Evolutionary conservation across 1,139 yeast genomes (phyloP).

Genomic region (Saccharomycopsis crataegensis): DNA sequence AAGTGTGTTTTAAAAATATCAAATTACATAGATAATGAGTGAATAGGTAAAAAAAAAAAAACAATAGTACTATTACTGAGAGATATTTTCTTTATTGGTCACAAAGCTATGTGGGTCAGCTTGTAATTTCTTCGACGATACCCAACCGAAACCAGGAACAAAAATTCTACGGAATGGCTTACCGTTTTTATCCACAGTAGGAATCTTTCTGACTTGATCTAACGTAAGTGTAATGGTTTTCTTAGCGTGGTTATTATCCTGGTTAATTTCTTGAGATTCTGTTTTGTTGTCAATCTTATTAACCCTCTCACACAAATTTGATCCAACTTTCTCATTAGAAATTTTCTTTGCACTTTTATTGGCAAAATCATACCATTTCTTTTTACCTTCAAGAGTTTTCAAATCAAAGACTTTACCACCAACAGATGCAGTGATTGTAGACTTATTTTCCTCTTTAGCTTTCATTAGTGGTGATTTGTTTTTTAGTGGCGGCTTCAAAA

Average conservation of each 20-base stretch:
- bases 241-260: background rate
- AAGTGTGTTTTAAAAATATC: background rate
- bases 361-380: conserved; percentile 26
- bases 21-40: too few species aligned
- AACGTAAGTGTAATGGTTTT: conserved; percentile 8
- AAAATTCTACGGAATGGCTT: conserved; percentile 38
- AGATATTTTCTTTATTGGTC: background rate
- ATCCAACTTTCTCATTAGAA: too few species aligned
- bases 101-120: too few species aligned
- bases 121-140: conserved; percentile 30
- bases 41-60: too few species aligned
- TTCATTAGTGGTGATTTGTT: background rate
- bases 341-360: conserved; percentile 18
- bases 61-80: background rate
- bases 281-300: too few species aligned
- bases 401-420: conserved; percentile 27
- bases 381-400: conserved; percentile 28
- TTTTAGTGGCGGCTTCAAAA: background rate
- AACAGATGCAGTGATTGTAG: conserved; percentile 16
- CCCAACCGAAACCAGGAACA: conserved; percentile 51
- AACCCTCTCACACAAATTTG: too few species aligned
- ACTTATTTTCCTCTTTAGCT: background rate
- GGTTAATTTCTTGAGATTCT: too few species aligned
- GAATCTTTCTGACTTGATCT: conserved; percentile 25
- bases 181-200: conserved; percentile 29